Evolutionary conservation across 805 yeast species (phyloP), one percentile per base, ranked within the genome.

Genomic region (Wickerhamiella occidentalis): DNA sequence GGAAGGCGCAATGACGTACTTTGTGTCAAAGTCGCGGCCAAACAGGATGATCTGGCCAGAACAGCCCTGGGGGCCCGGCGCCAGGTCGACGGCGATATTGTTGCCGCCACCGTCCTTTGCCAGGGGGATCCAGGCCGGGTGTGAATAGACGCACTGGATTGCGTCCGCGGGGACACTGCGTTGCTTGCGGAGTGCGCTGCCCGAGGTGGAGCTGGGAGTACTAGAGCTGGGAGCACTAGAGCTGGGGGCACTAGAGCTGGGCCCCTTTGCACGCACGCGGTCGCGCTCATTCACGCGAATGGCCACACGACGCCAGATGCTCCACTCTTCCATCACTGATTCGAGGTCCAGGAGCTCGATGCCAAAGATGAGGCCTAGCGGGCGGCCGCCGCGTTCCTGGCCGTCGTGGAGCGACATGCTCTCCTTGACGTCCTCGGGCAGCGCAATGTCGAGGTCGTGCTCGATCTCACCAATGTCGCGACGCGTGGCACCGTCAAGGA

Each of bases 11-110:
- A 92, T 71, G 35, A 84, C 88, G 64, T 76, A 86, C 63, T 90
- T 90, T 35, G 83, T 78, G 68, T 90, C 97, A 61, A 80, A 90
- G 56, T 90, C 97, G 61, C 96, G 79, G 36, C 98, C 98, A 64
- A 85, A 90, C 49, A 88, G 61, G 54, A 90, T 90, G 17, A 92
- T 82, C 68, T 90, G 98, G 35, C 97, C 98, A 76, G 83, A 79
- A 51, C 70, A 73, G 41, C 96, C 95, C 23, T 68, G 67, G 8
- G 80, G 74, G 6, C 86, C 95, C 1, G 92, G 90, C 2, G 85
- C 80, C 52, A 90, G 72, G 67, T 90, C 98, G 13, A 92, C 70
- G 47, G 87, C 98, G 55, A 90, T 80, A 64, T 87, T 88, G 68
- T 90, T 90, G 42, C 98, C 98, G 19, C 79, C 81, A 48, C 77